Percentiles rank a stretch among this genome's conserved stretches.
Evolutionary conservation across 306 rosid genomes (phyloP).

Genomic region (Cyamopsis tetragonoloba): DNA sequence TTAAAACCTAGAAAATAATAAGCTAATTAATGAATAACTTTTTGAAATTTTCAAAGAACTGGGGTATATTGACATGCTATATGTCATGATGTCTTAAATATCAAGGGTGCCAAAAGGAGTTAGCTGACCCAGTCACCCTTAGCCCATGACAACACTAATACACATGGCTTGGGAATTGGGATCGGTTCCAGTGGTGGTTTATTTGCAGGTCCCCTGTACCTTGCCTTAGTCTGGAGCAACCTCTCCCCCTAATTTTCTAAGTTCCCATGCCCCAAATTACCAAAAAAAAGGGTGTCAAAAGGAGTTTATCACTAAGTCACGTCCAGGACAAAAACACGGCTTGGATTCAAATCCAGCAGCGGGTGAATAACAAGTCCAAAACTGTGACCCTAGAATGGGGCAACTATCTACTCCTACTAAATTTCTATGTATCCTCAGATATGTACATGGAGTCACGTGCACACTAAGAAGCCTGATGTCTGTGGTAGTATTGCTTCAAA

Average conservation of each 20-base stretch:
- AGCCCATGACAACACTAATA: not conserved
- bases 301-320: too few species aligned
- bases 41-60: too few species aligned
- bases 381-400: too few species aligned
- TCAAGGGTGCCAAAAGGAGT: not conserved
- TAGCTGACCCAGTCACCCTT: not conserved
- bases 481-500: not conserved
- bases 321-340: too few species aligned
- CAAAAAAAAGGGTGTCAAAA: too few species aligned
- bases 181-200: not conserved
- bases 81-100: not conserved
- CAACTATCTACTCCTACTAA: too few species aligned
- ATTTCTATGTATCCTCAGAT: not conserved
- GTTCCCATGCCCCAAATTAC: too few species aligned
- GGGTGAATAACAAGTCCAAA: too few species aligned
- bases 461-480: not conserved
- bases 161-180: not conserved
- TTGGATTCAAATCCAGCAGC: too few species aligned
- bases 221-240: not conserved
- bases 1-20: too few species aligned
- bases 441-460: too few species aligned
- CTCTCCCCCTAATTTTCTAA: not conserved
- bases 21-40: too few species aligned
- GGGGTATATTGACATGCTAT: not conserved
- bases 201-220: not conserved